phyloP scores from a whole-genome alignment of 768 basidiomycete genomes.

The Termitomyces sp. region DNA sequence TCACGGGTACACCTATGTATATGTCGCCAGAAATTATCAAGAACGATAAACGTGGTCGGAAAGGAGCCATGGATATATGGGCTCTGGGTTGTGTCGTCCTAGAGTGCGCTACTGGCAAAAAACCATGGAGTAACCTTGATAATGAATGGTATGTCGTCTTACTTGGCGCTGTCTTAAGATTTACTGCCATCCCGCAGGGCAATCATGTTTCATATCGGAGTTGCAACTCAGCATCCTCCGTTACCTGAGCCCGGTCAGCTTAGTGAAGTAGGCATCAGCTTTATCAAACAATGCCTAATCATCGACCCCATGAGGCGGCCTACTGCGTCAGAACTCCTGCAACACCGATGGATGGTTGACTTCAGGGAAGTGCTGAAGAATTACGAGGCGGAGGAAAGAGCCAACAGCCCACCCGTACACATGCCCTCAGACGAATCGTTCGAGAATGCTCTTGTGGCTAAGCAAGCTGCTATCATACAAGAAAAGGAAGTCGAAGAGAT shows the following conservation, averaged over 20 bases:
- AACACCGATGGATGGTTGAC: slow-evolving; percentile 86
- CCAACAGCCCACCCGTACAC: slow-evolving; percentile 38
- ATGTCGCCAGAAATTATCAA: slow-evolving; percentile 99
- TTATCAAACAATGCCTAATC: slow-evolving; percentile 87
- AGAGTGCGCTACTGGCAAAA: slow-evolving; percentile 93
- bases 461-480: slow-evolving; percentile 49
- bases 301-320: slow-evolving; percentile 84
- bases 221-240: slow-evolving; percentile 94
- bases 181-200: slow-evolving; percentile 53
- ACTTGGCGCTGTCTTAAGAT: background rate
- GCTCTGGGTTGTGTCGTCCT: slow-evolving; percentile 96
- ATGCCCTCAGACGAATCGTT: slow-evolving; percentile 43
- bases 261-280: slow-evolving; percentile 83
- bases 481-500: slow-evolving; percentile 59
- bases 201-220: slow-evolving; percentile 99
- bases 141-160: slow-evolving; percentile 81
- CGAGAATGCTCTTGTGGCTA: slow-evolving; percentile 46
- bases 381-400: slow-evolving; percentile 61
- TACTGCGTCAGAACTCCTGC: slow-evolving; percentile 76
- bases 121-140: slow-evolving; percentile 98
- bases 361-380: slow-evolving; percentile 66
- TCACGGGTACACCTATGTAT: slow-evolving; percentile 99
- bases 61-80: slow-evolving; percentile 99
- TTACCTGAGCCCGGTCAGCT: slow-evolving; percentile 89
- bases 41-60: slow-evolving; percentile 79